Conservation (phyloP, 805 yeast genomes). For the Blastobotrys chiropterorum region DNA sequence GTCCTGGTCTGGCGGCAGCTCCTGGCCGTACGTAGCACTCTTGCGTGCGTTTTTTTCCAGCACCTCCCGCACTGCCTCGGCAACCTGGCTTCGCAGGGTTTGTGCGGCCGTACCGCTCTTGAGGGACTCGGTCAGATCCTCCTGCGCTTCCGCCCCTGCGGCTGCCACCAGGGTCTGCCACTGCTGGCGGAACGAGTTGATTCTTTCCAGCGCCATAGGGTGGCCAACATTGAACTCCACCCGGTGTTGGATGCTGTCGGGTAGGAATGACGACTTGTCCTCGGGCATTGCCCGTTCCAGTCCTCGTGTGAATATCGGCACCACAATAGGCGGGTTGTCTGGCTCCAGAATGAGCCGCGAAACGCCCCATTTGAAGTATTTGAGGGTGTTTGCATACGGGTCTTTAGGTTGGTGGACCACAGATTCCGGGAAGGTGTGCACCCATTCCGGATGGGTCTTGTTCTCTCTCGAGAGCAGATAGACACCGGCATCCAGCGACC, state of each 20-base stretch:
- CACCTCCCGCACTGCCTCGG: constrained; percentile 58
- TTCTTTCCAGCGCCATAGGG: constrained; percentile 52
- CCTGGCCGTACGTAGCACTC: constrained; percentile 20
- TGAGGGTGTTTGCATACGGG: constrained; percentile 80
- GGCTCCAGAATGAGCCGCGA: constrained; percentile 78
- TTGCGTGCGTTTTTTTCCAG: constrained; percentile 35
- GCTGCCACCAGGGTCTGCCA: constrained; percentile 63
- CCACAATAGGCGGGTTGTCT: constrained; percentile 73
- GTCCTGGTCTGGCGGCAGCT: constrained; percentile 54
- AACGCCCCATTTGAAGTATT: constrained; percentile 95
- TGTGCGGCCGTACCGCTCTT: constrained; percentile 60
- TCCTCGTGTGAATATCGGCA: constrained; percentile 82
- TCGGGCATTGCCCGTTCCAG: constrained; percentile 87
- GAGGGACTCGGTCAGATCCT: constrained; percentile 56
- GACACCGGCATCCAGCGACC: constrained; percentile 80
- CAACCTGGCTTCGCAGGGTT: constrained; percentile 61
- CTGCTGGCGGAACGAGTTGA: constrained; percentile 55
- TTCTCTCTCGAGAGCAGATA: constrained; percentile 48
- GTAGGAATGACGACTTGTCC: constrained; percentile 43
- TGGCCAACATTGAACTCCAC: constrained; percentile 68
- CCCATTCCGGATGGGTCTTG: constrained; percentile 44
- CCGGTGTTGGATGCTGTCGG: constrained; percentile 59
- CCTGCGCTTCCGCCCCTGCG: constrained; percentile 40
- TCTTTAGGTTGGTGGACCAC: constrained; percentile 76
- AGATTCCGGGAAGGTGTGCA: constrained; percentile 93